These are phyloP conservation scores for Ceratocystis cubensis DNA, from an alignment of 2,329 filamentous ascomycete genomes.

Conservation along the genomic window DNA sequence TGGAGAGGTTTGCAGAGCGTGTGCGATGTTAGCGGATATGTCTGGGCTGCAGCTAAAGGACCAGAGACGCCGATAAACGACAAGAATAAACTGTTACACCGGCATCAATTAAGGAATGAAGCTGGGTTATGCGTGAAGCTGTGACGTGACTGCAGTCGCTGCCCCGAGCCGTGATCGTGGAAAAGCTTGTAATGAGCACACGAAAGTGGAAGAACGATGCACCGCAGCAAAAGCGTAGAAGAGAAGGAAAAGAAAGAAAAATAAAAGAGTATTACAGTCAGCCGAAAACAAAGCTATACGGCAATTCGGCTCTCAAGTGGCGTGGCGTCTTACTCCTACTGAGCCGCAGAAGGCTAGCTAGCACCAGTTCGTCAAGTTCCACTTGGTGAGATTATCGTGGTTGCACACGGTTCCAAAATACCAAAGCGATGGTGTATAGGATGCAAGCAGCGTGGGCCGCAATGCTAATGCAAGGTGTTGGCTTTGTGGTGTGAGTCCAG, in stretches of 20 bases:
- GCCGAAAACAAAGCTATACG: background rate
- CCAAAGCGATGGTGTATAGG: background rate
- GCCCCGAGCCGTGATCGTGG: background rate
- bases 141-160: background rate
- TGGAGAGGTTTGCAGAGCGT: too few species aligned
- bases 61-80: slow-evolving; percentile 17
- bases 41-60: too few species aligned
- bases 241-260: background rate
- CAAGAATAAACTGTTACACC: slow-evolving; percentile 12
- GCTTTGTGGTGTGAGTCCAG: background rate
- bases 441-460: background rate
- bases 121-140: background rate
- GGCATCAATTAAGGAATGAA: slow-evolving; percentile 8
- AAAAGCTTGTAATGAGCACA: background rate
- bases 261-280: background rate
- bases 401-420: background rate
- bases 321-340: background rate
- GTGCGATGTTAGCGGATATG: too few species aligned
- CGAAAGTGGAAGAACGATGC: background rate
- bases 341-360: background rate
- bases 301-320: background rate
- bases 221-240: background rate
- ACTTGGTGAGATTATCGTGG: background rate
- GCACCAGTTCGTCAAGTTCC: background rate
- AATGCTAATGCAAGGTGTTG: background rate